Base-by-base conservation (phyloP, 139 green algal genomes). In the Tetradesmus lagerheimii region DNA sequence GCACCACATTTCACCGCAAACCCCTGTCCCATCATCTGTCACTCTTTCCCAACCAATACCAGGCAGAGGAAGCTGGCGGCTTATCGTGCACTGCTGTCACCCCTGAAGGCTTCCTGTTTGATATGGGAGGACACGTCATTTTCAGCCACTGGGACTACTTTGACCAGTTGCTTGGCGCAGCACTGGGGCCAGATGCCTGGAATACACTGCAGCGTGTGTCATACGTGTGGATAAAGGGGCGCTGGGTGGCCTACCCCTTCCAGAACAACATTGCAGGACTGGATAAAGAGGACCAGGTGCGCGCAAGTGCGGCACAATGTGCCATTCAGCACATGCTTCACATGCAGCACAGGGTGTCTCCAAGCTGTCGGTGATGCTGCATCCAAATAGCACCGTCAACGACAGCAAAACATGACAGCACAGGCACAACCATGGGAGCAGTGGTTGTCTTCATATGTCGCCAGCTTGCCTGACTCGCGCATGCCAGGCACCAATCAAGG, bases 91-190 rank as follows among this genome's bases (percentile, higher is more conserved):
- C 97, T 3, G 96, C 97, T 50, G 83, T 96, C 16, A 99, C 97
- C 0, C 93, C 96, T 0, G 94, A 99, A 85, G 97, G 97, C 71
- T 99, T 99, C 81, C 88, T 98, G 25, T 99, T 98, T 90, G 97
- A 99, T 92, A 99, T 99, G 97, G 97, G 97, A 34, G 97, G 97
- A 38, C 97, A 99, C 78, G 97, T 99, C 85, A 98, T 98, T 62
- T 98, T 98, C 91, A 96, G 91, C 39, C 97, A 99, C 93, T 99
- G 98, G 93, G 91, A 97, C 45, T 99, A 98, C 92, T 99, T 99
- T 92, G 97, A 99, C 92, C 94, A 98, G 43, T 89, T 97, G 35
- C 77, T 98, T 8, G 94, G 97, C 31, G 77, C 89, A 89, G 71
- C 85, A 45, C 1, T 89, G 39, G 97, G 97, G 16, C 81, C 92